These are phyloP conservation scores for Fonsecaea pedrosoi DNA, from an alignment of 2,329 filamentous ascomycete genomes.

Conservation along the genomic window DNA sequence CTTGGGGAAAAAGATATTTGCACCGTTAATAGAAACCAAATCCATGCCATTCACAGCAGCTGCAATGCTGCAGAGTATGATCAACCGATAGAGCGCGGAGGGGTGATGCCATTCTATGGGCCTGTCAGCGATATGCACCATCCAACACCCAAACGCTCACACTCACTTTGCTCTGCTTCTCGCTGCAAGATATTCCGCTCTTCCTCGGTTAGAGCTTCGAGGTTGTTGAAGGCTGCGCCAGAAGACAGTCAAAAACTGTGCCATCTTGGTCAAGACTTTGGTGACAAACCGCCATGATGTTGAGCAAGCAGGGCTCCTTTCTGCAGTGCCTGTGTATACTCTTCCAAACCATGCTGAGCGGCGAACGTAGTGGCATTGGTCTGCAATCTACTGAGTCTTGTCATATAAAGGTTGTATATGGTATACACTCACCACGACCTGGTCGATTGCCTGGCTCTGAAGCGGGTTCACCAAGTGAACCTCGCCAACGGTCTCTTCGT, in stretches of 20 bases:
- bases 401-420: neutral
- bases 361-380: neutral
- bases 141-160: neutral
- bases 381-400: neutral
- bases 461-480: neutral
- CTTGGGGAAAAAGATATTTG: conserved; percentile 39
- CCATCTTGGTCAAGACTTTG: neutral
- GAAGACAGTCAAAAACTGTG: conserved; percentile 3
- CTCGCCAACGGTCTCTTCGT: neutral
- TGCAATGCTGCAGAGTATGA: conserved; percentile 57
- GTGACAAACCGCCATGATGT: conserved; percentile 47
- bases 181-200: conserved; percentile 52
- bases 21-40: conserved; percentile 58
- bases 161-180: conserved; percentile 42
- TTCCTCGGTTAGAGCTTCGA: conserved; percentile 54
- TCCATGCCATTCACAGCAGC: conserved; percentile 63
- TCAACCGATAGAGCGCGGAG: conserved; percentile 55
- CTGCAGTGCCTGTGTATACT: conserved; percentile 57
- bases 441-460: neutral
- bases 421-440: neutral
- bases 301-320: conserved; percentile 61
- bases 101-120: conserved; percentile 56
- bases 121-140: conserved; percentile 46
- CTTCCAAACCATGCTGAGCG: conserved; percentile 27
- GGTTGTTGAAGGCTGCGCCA: conserved; percentile 50